Evolutionary conservation across 108 stramenopile genomes (phyloP).

Genomic region (Cyclotella cryptica): DNA sequence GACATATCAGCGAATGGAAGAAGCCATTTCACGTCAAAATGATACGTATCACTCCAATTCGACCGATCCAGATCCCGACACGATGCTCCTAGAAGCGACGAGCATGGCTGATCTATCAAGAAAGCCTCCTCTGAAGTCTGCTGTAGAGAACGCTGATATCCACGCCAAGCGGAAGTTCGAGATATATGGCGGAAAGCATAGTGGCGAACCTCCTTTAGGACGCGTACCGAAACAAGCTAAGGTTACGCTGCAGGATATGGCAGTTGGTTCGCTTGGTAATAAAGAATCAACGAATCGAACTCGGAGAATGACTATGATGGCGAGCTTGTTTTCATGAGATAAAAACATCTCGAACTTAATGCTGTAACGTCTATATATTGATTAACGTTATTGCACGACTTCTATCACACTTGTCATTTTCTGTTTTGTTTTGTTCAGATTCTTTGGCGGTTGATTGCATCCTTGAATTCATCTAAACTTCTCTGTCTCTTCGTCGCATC

Average conservation of each 20-base stretch:
- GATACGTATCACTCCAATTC: conserved; percentile 34
- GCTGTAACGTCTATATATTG: neutral
- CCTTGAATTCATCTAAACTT: too few species aligned
- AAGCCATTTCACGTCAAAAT: conserved; percentile 73
- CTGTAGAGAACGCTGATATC: conserved; percentile 61
- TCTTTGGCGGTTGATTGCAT: too few species aligned
- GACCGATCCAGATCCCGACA: conserved; percentile 48
- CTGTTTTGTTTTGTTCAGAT: too few species aligned
- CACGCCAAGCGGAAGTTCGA: conserved; percentile 83
- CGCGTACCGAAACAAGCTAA: conserved; percentile 66
- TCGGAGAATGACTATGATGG: conserved; percentile 17
- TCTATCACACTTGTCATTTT: too few species aligned
- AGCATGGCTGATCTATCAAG: conserved; percentile 74
- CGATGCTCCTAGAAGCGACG: conserved; percentile 47
- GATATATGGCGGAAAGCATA: conserved; percentile 76
- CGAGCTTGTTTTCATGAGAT: conserved; percentile 6
- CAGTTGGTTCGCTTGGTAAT: conserved; percentile 26
- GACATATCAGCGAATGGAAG: conserved; percentile 84
- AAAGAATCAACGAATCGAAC: conserved; percentile 14
- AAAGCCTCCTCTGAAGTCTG: conserved; percentile 64
- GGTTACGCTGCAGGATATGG: conserved; percentile 34
- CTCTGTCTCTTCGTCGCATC: too few species aligned
- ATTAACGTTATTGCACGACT: neutral
- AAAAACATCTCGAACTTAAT: neutral
- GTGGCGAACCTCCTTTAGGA: conserved; percentile 72